Base-by-base conservation (phyloP, 2,329 filamentous ascomycete genomes). In the Xylaria sp. region DNA sequence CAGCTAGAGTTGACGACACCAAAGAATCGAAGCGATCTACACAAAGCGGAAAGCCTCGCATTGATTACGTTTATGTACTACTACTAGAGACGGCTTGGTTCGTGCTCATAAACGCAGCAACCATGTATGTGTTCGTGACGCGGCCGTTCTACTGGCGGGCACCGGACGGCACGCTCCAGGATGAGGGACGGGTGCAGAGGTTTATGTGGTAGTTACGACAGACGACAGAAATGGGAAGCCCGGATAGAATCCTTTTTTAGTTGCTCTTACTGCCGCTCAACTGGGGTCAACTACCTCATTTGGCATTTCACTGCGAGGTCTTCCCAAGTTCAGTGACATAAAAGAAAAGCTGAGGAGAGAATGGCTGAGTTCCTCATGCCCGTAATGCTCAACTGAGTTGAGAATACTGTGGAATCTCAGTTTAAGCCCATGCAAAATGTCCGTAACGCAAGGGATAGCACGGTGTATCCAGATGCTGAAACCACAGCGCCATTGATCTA, bases 131-230 rank as follows among this genome's bases (percentile, higher is more conserved):
- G 2, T 97, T 96, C 77, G 77, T 96, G 62, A 84, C 84, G 65
- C 85, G 85, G 75, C 89, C 89, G 0, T 96, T 93, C 71, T 79
- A 85, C 64, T 96, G 93, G 92, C 80, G 78, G 72, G 79, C 82
- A 0, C 83, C 84, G 62, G 83, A 86, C 31, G 88, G 88, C 9
- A 80, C 76, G 6, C 55, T 87, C 2, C 82, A 88, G 39, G 88
- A 90, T 55, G 82, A 77, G 0, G 89, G 89, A 3, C 83, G 82
- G 20, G 79, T 89, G 68, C 93, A 96, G 83, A 86, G 93, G 62
- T 97, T 97, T 78, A 92, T 97, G 89, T 97, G 92, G 92, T 94
- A 80, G 77, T 52, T 13, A 33, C n/a, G 8, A 13, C 54, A 43
- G 12, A 25, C 23, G 18, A 1, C 13, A 20, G 12, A 51, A 28